These are phyloP conservation scores for Cryptosporidium meleagridis DNA, from an alignment of 169 alveolate genomes.

Conservation along the genomic window DNA sequence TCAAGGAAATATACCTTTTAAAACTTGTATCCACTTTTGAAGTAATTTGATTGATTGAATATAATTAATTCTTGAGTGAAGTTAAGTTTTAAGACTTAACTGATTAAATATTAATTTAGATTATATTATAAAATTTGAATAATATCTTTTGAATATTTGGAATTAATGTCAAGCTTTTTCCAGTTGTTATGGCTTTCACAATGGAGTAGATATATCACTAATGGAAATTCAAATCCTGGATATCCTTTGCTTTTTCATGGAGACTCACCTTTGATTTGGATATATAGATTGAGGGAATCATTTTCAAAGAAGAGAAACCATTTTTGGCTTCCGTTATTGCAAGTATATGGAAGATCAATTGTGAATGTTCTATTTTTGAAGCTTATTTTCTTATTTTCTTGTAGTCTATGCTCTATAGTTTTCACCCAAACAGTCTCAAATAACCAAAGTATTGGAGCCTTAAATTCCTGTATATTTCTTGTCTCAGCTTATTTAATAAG, in stretches of 20 bases:
- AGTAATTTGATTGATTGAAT: too few species aligned
- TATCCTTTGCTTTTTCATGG: constrained; percentile 52
- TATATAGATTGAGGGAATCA: constrained; percentile 52
- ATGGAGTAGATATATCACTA: constrained; percentile 44
- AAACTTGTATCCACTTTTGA: too few species aligned
- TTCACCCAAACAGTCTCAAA: constrained; percentile 15
- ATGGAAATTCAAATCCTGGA: constrained; percentile 19
- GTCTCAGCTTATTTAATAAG: constrained; percentile 15
- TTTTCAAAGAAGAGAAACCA: neutral
- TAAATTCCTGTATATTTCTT: constrained; percentile 7
- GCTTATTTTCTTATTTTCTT: constrained; percentile 37
- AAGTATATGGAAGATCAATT: constrained; percentile 55
- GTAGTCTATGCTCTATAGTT: constrained; percentile 40
- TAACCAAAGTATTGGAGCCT: neutral
- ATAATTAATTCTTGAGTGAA: neutral
- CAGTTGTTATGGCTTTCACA: constrained; percentile 50
- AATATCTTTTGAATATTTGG: neutral
- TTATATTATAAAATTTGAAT: neutral
- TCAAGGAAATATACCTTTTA: neutral
- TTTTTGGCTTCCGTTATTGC: constrained; percentile 51
- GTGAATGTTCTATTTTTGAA: constrained; percentile 11
- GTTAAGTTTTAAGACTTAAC: neutral
- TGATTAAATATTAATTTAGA: too few species aligned
- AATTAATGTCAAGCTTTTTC: constrained; percentile 21
- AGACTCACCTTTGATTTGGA: constrained; percentile 56